These are phyloP conservation scores for Alternaria solani DNA, from an alignment of 2,329 filamentous ascomycete genomes.

Conservation along the genomic window DNA sequence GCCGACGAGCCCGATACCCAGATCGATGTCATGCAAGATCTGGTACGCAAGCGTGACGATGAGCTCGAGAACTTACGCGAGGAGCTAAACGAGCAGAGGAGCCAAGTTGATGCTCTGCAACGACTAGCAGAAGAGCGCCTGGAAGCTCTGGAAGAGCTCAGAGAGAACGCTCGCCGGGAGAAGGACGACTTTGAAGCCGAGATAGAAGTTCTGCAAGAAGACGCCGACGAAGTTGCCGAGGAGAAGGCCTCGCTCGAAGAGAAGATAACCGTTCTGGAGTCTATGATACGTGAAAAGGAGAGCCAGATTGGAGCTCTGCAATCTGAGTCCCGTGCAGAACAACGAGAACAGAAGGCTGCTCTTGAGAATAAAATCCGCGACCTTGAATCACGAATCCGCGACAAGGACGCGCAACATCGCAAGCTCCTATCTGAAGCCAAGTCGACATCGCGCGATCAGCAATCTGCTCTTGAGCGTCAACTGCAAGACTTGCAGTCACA, in stretches of 20 bases:
- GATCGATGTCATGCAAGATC: conserved; percentile 52
- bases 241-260: conserved; percentile 68
- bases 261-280: conserved; percentile 56
- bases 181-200: conserved; percentile 65
- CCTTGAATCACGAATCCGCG: conserved; percentile 37
- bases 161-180: conserved; percentile 55
- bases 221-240: conserved; percentile 52
- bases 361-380: conserved; percentile 60
- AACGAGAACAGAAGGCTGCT: conserved; percentile 59
- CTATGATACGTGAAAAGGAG: conserved; percentile 50
- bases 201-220: conserved; percentile 57
- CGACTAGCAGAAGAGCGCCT: conserved; percentile 47
- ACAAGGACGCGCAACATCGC: conserved; percentile 43
- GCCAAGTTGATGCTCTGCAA: conserved; percentile 44
- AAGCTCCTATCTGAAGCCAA: conserved; percentile 39
- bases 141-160: conserved; percentile 61
- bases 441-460: conserved; percentile 53
- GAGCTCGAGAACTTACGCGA: conserved; percentile 65
- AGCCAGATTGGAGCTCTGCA: conserved; percentile 28
- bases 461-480: conserved; percentile 58
- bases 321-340: conserved; percentile 61
- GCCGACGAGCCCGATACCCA: conserved; percentile 51
- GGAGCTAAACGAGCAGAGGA: conserved; percentile 45
- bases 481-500: conserved; percentile 44
- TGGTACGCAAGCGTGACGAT: conserved; percentile 55